Conservation (phyloP, 1,284 basidiomycete genomes). For the Coriolopsis trogii region DNA sequence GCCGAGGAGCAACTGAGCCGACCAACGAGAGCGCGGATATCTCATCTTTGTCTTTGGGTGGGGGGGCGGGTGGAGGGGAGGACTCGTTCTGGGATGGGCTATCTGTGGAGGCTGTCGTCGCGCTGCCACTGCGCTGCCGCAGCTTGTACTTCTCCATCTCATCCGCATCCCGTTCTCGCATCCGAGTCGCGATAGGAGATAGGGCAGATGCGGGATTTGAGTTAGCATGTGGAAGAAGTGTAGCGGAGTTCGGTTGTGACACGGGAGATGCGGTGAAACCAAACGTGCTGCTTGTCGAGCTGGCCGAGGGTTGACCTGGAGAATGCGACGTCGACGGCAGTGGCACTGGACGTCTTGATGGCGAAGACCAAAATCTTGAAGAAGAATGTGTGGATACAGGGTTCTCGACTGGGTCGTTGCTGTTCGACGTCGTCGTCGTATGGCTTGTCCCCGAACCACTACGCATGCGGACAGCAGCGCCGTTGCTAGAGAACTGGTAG, state of each 20-base stretch:
- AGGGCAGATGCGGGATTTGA: constrained; percentile 52
- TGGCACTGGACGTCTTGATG: constrained; percentile 33
- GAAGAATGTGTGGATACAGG: constrained; percentile 28
- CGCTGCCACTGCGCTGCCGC: constrained; percentile 78
- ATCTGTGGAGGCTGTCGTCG: constrained; percentile 69
- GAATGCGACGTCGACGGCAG: constrained; percentile 46
- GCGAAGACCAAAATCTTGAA: constrained; percentile 44
- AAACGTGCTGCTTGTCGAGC: constrained; percentile 46
- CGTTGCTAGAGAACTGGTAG: constrained; percentile 23
- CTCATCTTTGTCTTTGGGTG: constrained; percentile 56
- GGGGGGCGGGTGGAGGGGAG: constrained; percentile 50
- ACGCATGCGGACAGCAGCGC: constrained; percentile 59
- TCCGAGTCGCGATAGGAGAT: constrained; percentile 74
- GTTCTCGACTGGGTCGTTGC: constrained; percentile 59
- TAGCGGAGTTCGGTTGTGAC: constrained; percentile 40
- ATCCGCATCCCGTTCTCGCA: constrained; percentile 79
- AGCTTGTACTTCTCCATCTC: constrained; percentile 83
- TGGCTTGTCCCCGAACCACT: constrained; percentile 82
- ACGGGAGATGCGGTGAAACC: constrained; percentile 48
- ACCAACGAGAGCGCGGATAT: constrained; percentile 50
- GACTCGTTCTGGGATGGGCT: constrained; percentile 61
- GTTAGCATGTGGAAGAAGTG: constrained; percentile 32
- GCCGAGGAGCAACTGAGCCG: constrained; percentile 60
- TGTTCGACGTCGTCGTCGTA: constrained; percentile 73
- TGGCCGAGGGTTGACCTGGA: constrained; percentile 54